A percentile compares a stretch with the other conserved stretches of the same genome.
These are phyloP conservation scores for Hypomontagnella monticulosa DNA, from an alignment of 495 filamentous ascomycete species.

Conservation along the genomic window DNA sequence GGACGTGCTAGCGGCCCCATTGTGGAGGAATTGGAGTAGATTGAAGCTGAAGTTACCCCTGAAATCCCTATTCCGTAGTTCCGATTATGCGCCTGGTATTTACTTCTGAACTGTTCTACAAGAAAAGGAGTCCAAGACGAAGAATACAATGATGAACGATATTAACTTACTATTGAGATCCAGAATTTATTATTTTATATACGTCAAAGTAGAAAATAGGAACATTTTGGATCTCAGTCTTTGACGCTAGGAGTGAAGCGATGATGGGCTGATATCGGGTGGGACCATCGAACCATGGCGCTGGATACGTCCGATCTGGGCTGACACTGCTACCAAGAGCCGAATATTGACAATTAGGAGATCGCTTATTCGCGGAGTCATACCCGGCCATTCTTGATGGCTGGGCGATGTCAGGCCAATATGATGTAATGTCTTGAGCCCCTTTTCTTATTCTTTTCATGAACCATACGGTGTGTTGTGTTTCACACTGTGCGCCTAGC, in stretches of 20 bases:
- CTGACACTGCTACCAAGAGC: conserved; percentile 11
- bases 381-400: neutral
- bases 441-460: neutral
- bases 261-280: conserved; percentile 40
- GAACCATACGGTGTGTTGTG: no score
- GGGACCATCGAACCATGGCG: conserved; percentile 39
- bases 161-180: neutral
- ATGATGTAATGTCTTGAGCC: conserved; percentile 19
- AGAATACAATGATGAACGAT: neutral
- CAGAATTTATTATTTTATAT: conserved; percentile 2
- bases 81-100: no score
- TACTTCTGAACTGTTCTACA: no score
- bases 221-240: neutral
- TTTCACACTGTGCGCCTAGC: no score
- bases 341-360: neutral
- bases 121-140: neutral
- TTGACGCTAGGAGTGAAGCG: conserved; percentile 23
- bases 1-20: conserved; percentile 42
- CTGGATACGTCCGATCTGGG: conserved; percentile 31
- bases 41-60: neutral
- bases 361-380: conserved; percentile 23
- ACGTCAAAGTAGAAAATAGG: neutral
- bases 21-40: neutral
- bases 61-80: no score
- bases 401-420: conserved; percentile 26